Base-by-base conservation (phyloP, 2,329 filamentous ascomycete genomes). In the Elsinoe arachidis region DNA sequence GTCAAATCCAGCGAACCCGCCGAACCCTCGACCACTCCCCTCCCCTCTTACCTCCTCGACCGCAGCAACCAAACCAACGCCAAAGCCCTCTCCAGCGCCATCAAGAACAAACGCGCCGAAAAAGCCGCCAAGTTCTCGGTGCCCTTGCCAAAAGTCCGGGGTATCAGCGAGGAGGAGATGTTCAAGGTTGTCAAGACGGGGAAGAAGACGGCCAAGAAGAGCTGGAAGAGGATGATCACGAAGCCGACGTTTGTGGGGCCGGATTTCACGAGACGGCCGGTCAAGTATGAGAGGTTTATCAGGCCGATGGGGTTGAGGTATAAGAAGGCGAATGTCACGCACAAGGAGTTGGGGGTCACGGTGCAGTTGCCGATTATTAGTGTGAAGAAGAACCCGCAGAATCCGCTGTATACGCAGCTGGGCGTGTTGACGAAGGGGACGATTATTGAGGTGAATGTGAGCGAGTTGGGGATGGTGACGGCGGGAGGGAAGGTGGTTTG, bases 171-270 rank as follows among this genome's bases (percentile, higher is more conserved):
- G 77, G 90, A 95, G 79, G 92, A 86, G 77, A 92, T 96, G 87
- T 97, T 97, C 79, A 92, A 89, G 75, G 91, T 96, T 12, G 84
- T 97, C 68, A 90, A 90, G 77, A 97, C 92, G 33, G 92, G 93
- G 66, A 95, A 95, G 82, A 96, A 96, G 80, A 90, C 86, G 1
- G 80, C 85, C 58, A 90, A 95, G 82, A 95, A 93, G 80, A 79
- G 79, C 58, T 79, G 85, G 85, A 88, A 88, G 76, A 74, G 84
- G 35, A 85, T 85, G 78, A 78, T 84, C 61, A 82, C 78, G 30
- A 81, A 82, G 79, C 84, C 89, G 60, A 90, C 89, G 0, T 97
- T 97, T 71, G 92, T 97, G 19, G 92, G 91, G 0, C 83, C 82
- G 34, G 90, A 95, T 66, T 96, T 96, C 72, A 96, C 91, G 2